These are phyloP conservation scores for Yamadazyma blattariae DNA, from an alignment of 1,139 yeast genomes.

Conservation along the genomic window DNA sequence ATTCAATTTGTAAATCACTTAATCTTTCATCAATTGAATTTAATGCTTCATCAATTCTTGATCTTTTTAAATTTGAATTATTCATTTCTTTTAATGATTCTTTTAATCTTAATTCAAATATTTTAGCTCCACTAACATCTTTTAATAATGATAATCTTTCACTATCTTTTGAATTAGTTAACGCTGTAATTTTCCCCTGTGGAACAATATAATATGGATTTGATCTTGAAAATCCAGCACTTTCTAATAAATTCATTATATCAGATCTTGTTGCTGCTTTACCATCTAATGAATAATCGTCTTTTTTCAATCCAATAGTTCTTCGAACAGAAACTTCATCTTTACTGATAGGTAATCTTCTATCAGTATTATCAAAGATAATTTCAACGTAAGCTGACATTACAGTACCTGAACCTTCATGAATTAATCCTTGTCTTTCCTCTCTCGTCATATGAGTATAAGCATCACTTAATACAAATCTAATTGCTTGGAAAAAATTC, in stretches of 20 bases:
- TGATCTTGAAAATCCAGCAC: constrained; percentile 88
- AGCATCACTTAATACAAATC: constrained; percentile 91
- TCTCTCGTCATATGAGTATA: constrained; percentile 85
- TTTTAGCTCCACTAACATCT: constrained; percentile 94
- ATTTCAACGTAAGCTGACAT: constrained; percentile 94
- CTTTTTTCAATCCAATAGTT: constrained; percentile 90
- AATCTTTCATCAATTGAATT: constrained; percentile 68
- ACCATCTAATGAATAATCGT: constrained; percentile 81
- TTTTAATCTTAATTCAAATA: constrained; percentile 76
- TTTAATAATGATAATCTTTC: constrained; percentile 78
- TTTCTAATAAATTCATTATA: constrained; percentile 77
- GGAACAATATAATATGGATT: constrained; percentile 97
- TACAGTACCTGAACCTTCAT: constrained; percentile 88
- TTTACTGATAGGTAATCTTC: constrained; percentile 68
- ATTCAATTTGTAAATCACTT: constrained; percentile 77
- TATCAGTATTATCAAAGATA: constrained; percentile 76
- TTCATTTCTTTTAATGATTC: constrained; percentile 82
- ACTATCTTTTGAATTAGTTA: constrained; percentile 84
- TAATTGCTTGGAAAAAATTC: constrained; percentile 90
- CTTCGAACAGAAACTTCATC: constrained; percentile 74
- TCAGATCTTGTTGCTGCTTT: constrained; percentile 79
- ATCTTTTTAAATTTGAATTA: constrained; percentile 65
- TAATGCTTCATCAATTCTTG: constrained; percentile 74
- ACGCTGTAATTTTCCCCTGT: constrained; percentile 83
- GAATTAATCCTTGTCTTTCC: constrained; percentile 84